phyloP scores from a whole-genome alignment of 352 stramenopile genomes.

The Pythium phragmiticola region DNA sequence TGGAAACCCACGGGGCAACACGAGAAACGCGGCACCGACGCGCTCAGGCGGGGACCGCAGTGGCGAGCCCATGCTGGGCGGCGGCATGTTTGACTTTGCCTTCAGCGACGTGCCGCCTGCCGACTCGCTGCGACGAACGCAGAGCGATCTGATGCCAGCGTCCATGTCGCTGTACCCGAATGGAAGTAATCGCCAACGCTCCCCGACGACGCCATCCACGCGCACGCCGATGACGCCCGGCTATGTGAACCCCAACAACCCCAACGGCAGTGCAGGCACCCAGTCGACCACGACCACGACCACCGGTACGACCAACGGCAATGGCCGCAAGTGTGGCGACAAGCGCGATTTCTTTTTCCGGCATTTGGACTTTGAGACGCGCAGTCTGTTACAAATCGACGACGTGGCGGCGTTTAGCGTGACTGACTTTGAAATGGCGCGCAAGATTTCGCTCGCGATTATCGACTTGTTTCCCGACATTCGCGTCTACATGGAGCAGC shows the following conservation, averaged over 20 bases:
- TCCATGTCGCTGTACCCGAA: background rate
- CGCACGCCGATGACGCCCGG: background rate
- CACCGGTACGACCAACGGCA: background rate
- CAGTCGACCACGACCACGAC: background rate
- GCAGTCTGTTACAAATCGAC: conserved; percentile 70
- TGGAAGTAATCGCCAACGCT: conserved; percentile 4
- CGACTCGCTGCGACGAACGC: conserved; percentile 1
- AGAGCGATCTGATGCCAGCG: conserved; percentile 11
- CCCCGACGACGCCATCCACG: conserved; percentile 1
- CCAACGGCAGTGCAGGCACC: background rate
- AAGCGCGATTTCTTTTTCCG: conserved; percentile 87
- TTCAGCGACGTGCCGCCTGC: background rate
- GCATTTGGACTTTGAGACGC: conserved; percentile 65
- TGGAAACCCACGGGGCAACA: background rate
- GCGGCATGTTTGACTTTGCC: background rate
- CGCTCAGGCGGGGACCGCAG: background rate
- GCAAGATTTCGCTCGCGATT: conserved; percentile 68
- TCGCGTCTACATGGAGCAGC: conserved; percentile 1
- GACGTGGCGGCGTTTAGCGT: conserved; percentile 78
- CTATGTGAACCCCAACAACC: background rate
- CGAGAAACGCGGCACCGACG: background rate
- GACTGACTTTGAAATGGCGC: conserved; percentile 78
- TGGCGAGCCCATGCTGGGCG: background rate
- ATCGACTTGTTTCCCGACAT: conserved; percentile 38
- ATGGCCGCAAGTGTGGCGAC: conserved; percentile 60